Percentiles rank a stretch among this genome's conserved stretches.
These are phyloP conservation scores for Ilyonectria mors-panacis DNA, from an alignment of 2,329 filamentous ascomycete species.

Conservation along the genomic window DNA sequence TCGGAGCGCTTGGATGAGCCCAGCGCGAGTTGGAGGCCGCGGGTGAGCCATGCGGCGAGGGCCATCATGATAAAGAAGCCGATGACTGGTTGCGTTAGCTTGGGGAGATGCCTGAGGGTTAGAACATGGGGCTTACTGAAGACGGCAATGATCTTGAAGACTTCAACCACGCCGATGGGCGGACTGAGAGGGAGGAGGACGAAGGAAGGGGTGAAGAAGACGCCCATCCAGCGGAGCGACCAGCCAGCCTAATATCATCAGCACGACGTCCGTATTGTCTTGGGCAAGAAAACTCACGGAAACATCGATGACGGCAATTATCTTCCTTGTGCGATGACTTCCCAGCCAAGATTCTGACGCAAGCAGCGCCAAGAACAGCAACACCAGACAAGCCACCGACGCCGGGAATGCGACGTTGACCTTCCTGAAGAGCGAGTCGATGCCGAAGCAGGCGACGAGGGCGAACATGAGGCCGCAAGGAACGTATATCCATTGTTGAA, in stretches of 20 bases:
- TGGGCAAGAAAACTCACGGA: conserved; percentile 58
- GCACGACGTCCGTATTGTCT: neutral
- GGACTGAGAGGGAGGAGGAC: conserved; percentile 71
- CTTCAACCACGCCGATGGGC: conserved; percentile 66
- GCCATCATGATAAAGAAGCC: conserved; percentile 69
- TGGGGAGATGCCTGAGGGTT: neutral
- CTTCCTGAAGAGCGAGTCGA: conserved; percentile 60
- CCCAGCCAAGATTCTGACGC: conserved; percentile 63
- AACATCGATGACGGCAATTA: conserved; percentile 67
- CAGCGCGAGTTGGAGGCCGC: conserved; percentile 65
- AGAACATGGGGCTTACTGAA: conserved; percentile 61
- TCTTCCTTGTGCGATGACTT: conserved; percentile 61
- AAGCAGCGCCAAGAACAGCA: conserved; percentile 67
- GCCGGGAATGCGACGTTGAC: conserved; percentile 70
- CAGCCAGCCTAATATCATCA: conserved; percentile 64
- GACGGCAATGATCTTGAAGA: conserved; percentile 71
- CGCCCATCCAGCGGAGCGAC: conserved; percentile 71
- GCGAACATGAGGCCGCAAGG: conserved; percentile 61
- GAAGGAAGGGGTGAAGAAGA: conserved; percentile 73
- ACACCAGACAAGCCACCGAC: conserved; percentile 70
- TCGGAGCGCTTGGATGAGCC: conserved; percentile 68
- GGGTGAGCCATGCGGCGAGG: conserved; percentile 68
- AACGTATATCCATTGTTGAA: conserved; percentile 64
- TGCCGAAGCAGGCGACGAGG: conserved; percentile 60
- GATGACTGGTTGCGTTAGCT: conserved; percentile 58